These are phyloP conservation scores for Amanita rimosa DNA, from an alignment of 768 basidiomycete genomes.

Conservation along the genomic window DNA sequence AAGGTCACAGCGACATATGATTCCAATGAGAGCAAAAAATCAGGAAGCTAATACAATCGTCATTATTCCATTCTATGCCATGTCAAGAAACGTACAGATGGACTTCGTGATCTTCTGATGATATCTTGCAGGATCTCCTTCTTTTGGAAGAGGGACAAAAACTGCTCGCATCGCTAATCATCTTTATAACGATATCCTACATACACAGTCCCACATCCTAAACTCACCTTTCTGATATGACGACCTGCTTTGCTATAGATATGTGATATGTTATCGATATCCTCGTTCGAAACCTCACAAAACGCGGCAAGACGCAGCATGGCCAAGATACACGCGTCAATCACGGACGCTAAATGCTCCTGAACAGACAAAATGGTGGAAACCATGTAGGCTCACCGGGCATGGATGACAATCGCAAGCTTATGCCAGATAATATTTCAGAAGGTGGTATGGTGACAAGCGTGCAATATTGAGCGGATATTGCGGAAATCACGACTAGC, in stretches of 20 bases:
- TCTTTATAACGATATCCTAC: slow-evolving; percentile 4
- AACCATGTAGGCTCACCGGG: slow-evolving; percentile 5
- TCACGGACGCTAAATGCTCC: slow-evolving; percentile 44
- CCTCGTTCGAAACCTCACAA: slow-evolving; percentile 1
- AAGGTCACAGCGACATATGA: slow-evolving; percentile 12
- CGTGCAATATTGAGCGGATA: slow-evolving; percentile 51
- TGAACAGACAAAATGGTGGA: slow-evolving; percentile 5
- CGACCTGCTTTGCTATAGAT: slow-evolving; percentile 32
- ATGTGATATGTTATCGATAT: neutral
- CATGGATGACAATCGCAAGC: slow-evolving; percentile 20
- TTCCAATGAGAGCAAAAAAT: slow-evolving; percentile 47
- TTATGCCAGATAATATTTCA: slow-evolving; percentile 36
- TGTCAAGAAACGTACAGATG: neutral
- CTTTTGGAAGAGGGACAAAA: slow-evolving; percentile 36
- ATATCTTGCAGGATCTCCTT: slow-evolving; percentile 34
- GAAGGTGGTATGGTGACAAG: slow-evolving; percentile 37
- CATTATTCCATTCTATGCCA: slow-evolving; percentile 1
- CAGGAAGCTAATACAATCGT: slow-evolving; percentile 45
- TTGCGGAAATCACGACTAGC: slow-evolving; percentile 56
- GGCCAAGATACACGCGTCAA: slow-evolving; percentile 60
- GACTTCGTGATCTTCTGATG: slow-evolving; percentile 13
- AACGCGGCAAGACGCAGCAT: slow-evolving; percentile 59
- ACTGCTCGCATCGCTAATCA: slow-evolving; percentile 60
- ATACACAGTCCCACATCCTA: neutral
- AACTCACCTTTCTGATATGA: slow-evolving; percentile 47